phyloP scores from a whole-genome alignment of 2,329 filamentous ascomycete species.

The Claviceps digitariae region DNA sequence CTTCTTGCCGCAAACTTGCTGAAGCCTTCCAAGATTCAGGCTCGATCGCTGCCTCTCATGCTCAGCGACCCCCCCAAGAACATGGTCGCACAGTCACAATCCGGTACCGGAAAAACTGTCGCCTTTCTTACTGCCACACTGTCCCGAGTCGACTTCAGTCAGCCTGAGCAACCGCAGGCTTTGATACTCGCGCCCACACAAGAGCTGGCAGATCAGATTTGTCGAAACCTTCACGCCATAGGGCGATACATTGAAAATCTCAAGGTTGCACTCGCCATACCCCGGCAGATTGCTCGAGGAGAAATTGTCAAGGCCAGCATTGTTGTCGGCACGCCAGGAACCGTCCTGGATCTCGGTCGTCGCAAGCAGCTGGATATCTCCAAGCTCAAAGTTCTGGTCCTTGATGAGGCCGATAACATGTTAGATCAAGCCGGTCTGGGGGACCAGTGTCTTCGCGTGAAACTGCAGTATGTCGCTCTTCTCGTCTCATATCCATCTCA shows the following conservation, averaged over 20 bases:
- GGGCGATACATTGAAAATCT: slow-evolving; percentile 71
- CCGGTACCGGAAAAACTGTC: slow-evolving; percentile 93
- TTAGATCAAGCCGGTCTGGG: slow-evolving; percentile 88
- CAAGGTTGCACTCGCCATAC: slow-evolving; percentile 68
- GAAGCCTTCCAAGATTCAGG: slow-evolving; percentile 96
- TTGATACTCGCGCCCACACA: slow-evolving; percentile 83
- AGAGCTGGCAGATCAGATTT: slow-evolving; percentile 88
- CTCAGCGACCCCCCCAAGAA: slow-evolving; percentile 77
- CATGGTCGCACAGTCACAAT: slow-evolving; percentile 98
- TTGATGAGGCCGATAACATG: slow-evolving; percentile 99
- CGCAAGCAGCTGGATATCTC: slow-evolving; percentile 59
- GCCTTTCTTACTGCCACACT: slow-evolving; percentile 91
- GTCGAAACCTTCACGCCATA: slow-evolving; percentile 71
- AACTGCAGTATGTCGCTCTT: slow-evolving; percentile 39
- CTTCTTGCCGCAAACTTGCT: slow-evolving; percentile 73
- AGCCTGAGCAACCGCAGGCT: slow-evolving; percentile 63
- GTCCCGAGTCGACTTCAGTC: slow-evolving; percentile 64
- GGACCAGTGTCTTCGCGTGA: slow-evolving; percentile 87
- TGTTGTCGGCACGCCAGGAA: slow-evolving; percentile 87
- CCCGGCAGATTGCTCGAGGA: slow-evolving; percentile 57
- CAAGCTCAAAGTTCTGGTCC: slow-evolving; percentile 66
- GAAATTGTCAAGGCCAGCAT: slow-evolving; percentile 61
- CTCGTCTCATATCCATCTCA: neutral
- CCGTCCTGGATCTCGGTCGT: slow-evolving; percentile 75
- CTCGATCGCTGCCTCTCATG: slow-evolving; percentile 81